Percentiles rank a stretch among this genome's conserved stretches.
Conservation (phyloP, 441 rosid genomes). For the Theobroma grandiflorum region DNA sequence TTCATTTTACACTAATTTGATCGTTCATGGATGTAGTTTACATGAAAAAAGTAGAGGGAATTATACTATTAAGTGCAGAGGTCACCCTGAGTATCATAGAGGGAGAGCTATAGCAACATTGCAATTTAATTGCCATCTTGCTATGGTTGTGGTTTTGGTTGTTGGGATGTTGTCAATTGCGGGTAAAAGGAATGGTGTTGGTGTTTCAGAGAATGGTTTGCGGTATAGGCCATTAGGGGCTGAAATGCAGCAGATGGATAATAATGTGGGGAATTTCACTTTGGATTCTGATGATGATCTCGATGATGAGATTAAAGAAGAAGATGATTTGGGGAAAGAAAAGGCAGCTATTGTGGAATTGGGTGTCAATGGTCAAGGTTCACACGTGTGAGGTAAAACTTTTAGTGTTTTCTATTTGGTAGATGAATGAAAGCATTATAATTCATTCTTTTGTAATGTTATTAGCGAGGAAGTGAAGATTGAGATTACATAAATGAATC, state of each 20-base stretch:
- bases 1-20: slow-evolving; percentile 70
- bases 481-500: slow-evolving; percentile 6
- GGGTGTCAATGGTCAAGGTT: slow-evolving; percentile 58
- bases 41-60: slow-evolving; percentile 80
- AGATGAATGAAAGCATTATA: slow-evolving; percentile 11
- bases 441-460: slow-evolving; percentile 16
- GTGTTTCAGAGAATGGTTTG: slow-evolving; percentile 33
- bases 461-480: slow-evolving; percentile 32
- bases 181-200: slow-evolving; percentile 52
- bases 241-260: slow-evolving; percentile 59
- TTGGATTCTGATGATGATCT: slow-evolving; percentile 80
- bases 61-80: slow-evolving; percentile 77
- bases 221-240: slow-evolving; percentile 73
- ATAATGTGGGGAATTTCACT: slow-evolving; percentile 52
- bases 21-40: slow-evolving; percentile 72
- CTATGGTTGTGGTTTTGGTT: slow-evolving; percentile 64
- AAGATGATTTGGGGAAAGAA: slow-evolving; percentile 33
- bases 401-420: neutral
- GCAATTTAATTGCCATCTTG: slow-evolving; percentile 92
- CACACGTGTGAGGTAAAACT: slow-evolving; percentile 54
- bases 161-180: slow-evolving; percentile 55
- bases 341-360: slow-evolving; percentile 45
- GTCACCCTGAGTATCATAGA: slow-evolving; percentile 80
- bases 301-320: slow-evolving; percentile 55
- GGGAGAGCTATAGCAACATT: slow-evolving; percentile 91